Evolutionary conservation across 371 early-diverging fungal species (phyloP).

Genomic region (Saksenaea vasiformis): DNA sequence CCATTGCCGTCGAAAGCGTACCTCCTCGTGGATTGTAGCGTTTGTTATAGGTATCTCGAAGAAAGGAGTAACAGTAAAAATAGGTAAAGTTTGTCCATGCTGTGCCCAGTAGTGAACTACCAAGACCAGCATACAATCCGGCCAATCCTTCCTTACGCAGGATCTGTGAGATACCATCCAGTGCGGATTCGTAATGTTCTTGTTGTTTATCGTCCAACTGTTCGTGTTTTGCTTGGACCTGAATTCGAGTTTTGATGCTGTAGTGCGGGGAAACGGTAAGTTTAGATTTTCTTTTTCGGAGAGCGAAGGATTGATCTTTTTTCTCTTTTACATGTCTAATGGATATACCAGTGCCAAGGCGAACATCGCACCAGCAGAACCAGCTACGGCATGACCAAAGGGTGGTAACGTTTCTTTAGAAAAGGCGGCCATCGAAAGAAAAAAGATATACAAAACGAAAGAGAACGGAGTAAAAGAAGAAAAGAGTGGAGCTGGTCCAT

Average conservation of each 20-base stretch:
- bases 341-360: constrained; percentile 92
- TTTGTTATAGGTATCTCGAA: constrained; percentile 66
- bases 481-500: background rate
- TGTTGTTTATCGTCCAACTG: constrained; percentile 35
- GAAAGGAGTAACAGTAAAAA: constrained; percentile 89
- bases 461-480: constrained; percentile 14
- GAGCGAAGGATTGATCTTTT: constrained; percentile 5
- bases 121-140: constrained; percentile 93
- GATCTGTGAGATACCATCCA: constrained; percentile 85
- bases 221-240: constrained; percentile 77
- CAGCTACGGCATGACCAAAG: constrained; percentile 91
- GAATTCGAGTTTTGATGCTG: constrained; percentile 92
- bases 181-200: constrained; percentile 65
- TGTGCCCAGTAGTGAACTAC: constrained; percentile 86
- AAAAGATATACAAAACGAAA: constrained; percentile 14
- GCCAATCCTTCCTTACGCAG: constrained; percentile 80
- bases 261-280: background rate
- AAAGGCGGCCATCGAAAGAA: constrained; percentile 43
- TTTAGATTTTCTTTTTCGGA: constrained; percentile 1
- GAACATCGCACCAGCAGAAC: constrained; percentile 90
- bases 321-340: constrained; percentile 83
- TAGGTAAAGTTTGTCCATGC: constrained; percentile 91
- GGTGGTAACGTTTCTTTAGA: constrained; percentile 73
- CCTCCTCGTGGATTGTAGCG: constrained; percentile 28
- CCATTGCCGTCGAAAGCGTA: constrained; percentile 70